These are phyloP conservation scores for Fusarium sp. DNA, from an alignment of 2,329 filamentous ascomycete genomes.

Conservation along the genomic window DNA sequence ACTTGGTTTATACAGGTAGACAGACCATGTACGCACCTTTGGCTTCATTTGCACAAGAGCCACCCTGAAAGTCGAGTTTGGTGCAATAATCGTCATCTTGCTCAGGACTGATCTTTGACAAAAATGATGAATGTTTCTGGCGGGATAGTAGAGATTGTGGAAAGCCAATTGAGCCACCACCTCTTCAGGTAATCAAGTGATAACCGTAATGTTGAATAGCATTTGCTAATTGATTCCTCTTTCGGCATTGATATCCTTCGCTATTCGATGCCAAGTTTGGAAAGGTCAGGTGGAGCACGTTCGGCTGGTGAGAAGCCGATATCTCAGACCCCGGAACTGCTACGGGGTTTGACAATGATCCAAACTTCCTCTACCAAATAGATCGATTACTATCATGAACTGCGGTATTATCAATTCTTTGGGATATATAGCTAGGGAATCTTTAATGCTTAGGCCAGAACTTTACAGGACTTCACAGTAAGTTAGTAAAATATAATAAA, in stretches of 20 bases:
- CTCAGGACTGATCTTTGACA: background rate
- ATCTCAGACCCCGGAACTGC: background rate
- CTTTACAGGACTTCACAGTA: too few species aligned
- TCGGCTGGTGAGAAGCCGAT: background rate
- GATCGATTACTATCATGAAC: too few species aligned
- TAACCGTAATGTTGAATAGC: slow-evolving; percentile 5
- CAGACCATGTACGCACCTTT: slow-evolving; percentile 26
- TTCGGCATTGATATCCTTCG: slow-evolving; percentile 30
- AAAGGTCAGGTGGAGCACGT: slow-evolving; percentile 24
- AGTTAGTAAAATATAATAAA: too few species aligned
- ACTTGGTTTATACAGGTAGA: background rate
- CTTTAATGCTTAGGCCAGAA: too few species aligned
- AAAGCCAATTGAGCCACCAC: background rate
- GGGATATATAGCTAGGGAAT: too few species aligned
- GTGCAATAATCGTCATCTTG: slow-evolving; percentile 28
- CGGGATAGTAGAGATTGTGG: background rate
- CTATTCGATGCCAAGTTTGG: slow-evolving; percentile 20
- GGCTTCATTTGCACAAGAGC: slow-evolving; percentile 44
- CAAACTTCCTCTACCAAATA: background rate
- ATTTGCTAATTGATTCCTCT: slow-evolving; percentile 12
- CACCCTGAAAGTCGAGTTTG: slow-evolving; percentile 34
- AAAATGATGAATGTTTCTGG: too few species aligned
- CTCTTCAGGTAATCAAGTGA: slow-evolving; percentile 3
- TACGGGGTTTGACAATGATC: background rate
- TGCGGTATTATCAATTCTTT: too few species aligned